phyloP scores from a whole-genome alignment of 768 basidiomycete genomes.

The Kwoniella mangroviensis region DNA sequence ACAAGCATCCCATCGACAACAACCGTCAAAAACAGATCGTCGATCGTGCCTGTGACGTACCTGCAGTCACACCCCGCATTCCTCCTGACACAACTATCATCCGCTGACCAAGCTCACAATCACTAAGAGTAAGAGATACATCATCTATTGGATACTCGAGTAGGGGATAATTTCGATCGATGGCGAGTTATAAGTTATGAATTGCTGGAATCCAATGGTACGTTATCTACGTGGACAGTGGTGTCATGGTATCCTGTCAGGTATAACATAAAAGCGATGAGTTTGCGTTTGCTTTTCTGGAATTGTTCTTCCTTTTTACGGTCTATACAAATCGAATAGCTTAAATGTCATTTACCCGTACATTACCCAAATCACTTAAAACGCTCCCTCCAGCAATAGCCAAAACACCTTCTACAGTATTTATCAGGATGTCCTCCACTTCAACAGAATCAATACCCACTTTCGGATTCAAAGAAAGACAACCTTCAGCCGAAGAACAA shows the following conservation, averaged over 20 bases:
- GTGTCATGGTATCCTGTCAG: neutral
- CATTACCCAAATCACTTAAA: neutral
- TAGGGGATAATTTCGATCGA: conserved; percentile 9
- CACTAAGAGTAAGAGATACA: too few relatives aligned
- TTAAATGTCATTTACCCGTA: conserved; percentile 8
- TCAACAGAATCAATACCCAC: conserved; percentile 26
- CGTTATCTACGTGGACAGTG: neutral
- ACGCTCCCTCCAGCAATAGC: neutral
- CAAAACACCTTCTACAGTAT: conserved; percentile 12
- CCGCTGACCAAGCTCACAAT: too few relatives aligned
- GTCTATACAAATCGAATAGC: too few relatives aligned
- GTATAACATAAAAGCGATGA: neutral
- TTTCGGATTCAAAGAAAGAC: conserved; percentile 44
- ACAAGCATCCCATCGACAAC: neutral
- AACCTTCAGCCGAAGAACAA: conserved; percentile 43
- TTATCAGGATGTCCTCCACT: conserved; percentile 14
- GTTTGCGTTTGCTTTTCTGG: too few relatives aligned
- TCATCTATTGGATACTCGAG: neutral
- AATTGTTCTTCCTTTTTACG: too few relatives aligned
- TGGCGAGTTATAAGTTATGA: neutral
- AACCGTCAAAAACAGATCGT: neutral
- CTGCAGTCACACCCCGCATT: conserved; percentile 11
- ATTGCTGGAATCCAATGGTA: conserved; percentile 1
- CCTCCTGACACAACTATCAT: too few relatives aligned
- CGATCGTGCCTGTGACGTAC: conserved; percentile 31